Evolutionary conservation across 805 yeast genomes (phyloP), one percentile per base, ranked within the genome.

Genomic region (Clavispora vitiphila): DNA sequence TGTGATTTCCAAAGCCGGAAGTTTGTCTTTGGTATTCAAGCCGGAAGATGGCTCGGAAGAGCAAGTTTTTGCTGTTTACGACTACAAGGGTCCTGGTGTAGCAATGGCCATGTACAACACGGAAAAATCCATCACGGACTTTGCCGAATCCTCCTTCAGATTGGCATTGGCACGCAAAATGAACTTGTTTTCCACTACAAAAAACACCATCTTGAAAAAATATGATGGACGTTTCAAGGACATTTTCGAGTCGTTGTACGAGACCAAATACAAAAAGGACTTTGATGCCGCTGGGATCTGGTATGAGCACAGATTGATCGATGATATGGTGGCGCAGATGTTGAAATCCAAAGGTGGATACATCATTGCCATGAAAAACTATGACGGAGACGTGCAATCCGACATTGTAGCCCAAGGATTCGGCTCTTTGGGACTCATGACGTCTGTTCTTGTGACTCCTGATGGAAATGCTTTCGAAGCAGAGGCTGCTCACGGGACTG

Each of bases 271-370:
- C 66, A 73, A 77, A 54, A 14, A 63, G 9, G 62, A 74, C 42
- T 83, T 83, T 53, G 86, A 82, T 55, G 62, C 65, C 11, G 67
- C 69, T 25, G 84, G 83, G 18, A 74, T 85, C 49, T 76, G 78
- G 71, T 85, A 83, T 55, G 90, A 85, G 62, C 93, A 85, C 63
- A 77, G 93, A 64, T 72, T 85, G 58, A 85, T 85, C 48, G 93
- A 85, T 62, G 93, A 85, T 60, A 85, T 85, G 89, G 93, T 85
- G 46, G 91, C 91, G 4, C 93, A 85, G 65, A 85, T 85, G 93
- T 65, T 85, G 58, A 85, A 85, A 63, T 84, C 91, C 20, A 80
- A 81, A 56, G 93, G 93, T 57, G 93, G 93, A 5, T 85, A 76
- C 57, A 77, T 84, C 47, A 76, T 85, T 72, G 91, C 91, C 37